Base-by-base conservation (phyloP, 371 early-diverging fungal genomes). In the Vavraia culicis region DNA sequence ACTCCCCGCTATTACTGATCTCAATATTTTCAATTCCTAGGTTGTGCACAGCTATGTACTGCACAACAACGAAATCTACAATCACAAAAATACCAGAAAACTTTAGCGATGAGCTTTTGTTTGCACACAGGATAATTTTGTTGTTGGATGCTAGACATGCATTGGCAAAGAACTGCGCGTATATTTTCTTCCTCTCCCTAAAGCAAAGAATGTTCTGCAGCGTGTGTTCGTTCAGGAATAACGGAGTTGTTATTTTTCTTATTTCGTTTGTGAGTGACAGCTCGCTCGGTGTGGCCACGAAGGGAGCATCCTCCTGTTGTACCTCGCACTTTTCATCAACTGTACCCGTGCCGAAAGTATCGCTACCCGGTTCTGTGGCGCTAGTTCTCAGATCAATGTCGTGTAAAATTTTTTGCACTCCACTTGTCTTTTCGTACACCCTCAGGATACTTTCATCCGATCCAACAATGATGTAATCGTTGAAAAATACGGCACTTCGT, bases 111-210 rank as follows among this genome's bases (percentile, higher is more conserved):
- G 43, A 32, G 13, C 55, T 34, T 36, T 31, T 48, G 34, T 60
- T 63, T 15, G 42, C 44, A 8, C 51, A 49, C 27, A 64, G 46
- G 39, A 60, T 49, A 53, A 43, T 45, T 13, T 56, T 38, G 15
- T 51, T 21, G 2, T 32, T 27, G 13, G 57, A 56, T 10, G 56
- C 56, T 0, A 63, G 27, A 38, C 46, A 45, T 31, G 33, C 20
- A 3, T 56, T 45, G 16, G 55, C 61, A 47, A 60, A 63, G 36
- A 50, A 63, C 31, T 63, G 64, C 10, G 60, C 64, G 38, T 63
- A 63, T 5, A 63, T 38, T 37, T 63, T 63, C 18, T 51, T 56
- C 21, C 18, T 41, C 43, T 63, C 64, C 5, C 19, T 46, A 34
- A 59, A 63, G 1, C 36, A 14, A 32, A 31, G 22, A n/a, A 41